Base-by-base conservation (phyloP, 805 yeast species). In the Maudiozyma barnettii region DNA sequence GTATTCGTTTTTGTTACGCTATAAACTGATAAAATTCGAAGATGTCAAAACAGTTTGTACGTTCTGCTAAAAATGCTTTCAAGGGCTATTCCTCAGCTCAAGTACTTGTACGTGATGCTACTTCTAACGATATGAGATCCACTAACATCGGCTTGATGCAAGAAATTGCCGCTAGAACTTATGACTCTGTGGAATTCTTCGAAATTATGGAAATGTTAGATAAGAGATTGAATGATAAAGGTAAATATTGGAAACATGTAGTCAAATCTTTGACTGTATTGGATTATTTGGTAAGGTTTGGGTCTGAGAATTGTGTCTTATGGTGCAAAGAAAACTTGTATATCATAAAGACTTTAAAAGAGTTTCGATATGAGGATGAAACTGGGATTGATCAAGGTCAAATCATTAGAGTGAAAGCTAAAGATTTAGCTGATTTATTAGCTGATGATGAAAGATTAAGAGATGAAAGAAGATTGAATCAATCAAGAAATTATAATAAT, bases 161-260 rank as follows among this genome's bases (percentile, higher is more conserved):
- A 54, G 95, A 87, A 46, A 75, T 91, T 36, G 83, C 95, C 2
- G 74, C 78, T 45, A 73, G 78, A 55, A 85, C 96, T 1, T 82
- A 76, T 61, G 84, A 81, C 50, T 69, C 70, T 52, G 79, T 82
- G 6, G 95, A 87, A 57, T 80, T 89, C 57, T 74, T 88, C 59
- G 95, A 89, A 61, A 79, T 89, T 42, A 85, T 91, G 95, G 97
- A 91, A 60, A 88, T 91, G 82, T 68, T 91, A 41, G 97, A 91
- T 68, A 79, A 88, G 54, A 77, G 99, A 53, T 70, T 91, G 54
- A 91, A 91, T 61, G 98, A 91, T 63, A 90, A 90, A 71, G 98
- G 98, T 51, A 90, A 89, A 65, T 85, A 91, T 68, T 91, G 97
- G 97, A 77, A 96, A 54, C 99, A 91, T 64, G 90, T 91, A 44